A percentile compares a stretch with the other conserved stretches of the same genome.
Evolutionary conservation across 805 yeast species (phyloP).

Genomic region (Candida yuanshanica): DNA sequence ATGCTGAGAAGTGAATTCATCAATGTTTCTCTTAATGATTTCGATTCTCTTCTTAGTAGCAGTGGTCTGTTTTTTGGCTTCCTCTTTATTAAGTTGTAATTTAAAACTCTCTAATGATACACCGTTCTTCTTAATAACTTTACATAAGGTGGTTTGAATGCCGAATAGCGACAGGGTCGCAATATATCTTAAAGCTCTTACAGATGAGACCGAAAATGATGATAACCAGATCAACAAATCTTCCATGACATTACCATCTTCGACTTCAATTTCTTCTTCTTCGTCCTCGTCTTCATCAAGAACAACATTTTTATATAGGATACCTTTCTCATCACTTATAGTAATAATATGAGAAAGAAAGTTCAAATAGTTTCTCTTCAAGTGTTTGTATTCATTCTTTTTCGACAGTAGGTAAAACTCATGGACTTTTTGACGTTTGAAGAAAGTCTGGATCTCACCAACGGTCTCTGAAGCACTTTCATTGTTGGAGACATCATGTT

Average conservation of each 20-base stretch:
- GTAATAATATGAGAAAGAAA: constrained; percentile 50
- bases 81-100: constrained; percentile 31
- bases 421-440: constrained; percentile 54
- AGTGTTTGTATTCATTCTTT: constrained; percentile 38
- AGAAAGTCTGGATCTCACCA: constrained; percentile 61
- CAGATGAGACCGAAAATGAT: constrained; percentile 60
- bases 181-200: constrained; percentile 66
- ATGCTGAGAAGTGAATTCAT: constrained; percentile 41
- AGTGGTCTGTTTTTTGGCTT: constrained; percentile 28
- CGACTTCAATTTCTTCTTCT: constrained; percentile 30
- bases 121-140: constrained; percentile 33
- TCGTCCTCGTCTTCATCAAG: constrained; percentile 26
- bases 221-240: constrained; percentile 70
- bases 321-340: constrained; percentile 56
- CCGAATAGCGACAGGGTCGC: constrained; percentile 55
- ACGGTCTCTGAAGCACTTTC: constrained; percentile 72
- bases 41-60: constrained; percentile 38
- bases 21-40: constrained; percentile 39
- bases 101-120: constrained; percentile 33
- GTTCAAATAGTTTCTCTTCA: constrained; percentile 47
- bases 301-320: constrained; percentile 38
- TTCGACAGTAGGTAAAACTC: constrained; percentile 64
- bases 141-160: constrained; percentile 58
- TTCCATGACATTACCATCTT: constrained; percentile 36
- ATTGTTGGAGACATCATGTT: constrained; percentile 67